These are phyloP conservation scores for Russula vinacea DNA, from an alignment of 768 basidiomycete genomes.

Conservation along the genomic window DNA sequence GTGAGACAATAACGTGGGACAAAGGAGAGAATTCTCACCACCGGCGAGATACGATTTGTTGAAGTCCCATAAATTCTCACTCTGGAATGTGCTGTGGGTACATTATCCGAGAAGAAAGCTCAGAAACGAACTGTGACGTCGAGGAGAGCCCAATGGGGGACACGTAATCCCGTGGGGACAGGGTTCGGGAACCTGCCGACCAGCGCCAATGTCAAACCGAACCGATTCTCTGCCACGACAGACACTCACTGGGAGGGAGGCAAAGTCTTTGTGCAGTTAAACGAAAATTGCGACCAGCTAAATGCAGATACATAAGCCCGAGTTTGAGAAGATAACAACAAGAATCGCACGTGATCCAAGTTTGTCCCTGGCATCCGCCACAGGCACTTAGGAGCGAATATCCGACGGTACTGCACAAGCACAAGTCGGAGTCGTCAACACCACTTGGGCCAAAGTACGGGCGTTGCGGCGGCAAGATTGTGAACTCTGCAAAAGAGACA, in stretches of 20 bases:
- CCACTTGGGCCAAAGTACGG: not conserved
- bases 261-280: not conserved
- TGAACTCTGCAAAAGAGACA: not conserved
- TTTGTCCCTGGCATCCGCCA: not conserved
- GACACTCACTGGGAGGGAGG: not conserved
- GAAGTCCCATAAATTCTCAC: too few relatives aligned
- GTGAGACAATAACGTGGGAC: too few relatives aligned
- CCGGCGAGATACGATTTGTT: too few relatives aligned
- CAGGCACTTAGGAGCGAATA: constrained; percentile 14
- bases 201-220: not conserved
- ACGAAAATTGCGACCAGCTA: not conserved
- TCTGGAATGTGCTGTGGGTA: too few relatives aligned
- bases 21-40: too few relatives aligned
- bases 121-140: not conserved
- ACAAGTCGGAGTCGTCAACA: not conserved
- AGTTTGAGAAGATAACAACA: not conserved
- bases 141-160: not conserved
- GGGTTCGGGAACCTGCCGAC: constrained; percentile 6
- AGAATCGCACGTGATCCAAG: constrained; percentile 1
- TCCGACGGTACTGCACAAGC: constrained; percentile 8
- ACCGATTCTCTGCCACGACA: not conserved
- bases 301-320: not conserved
- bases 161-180: not conserved
- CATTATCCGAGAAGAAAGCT: too few relatives aligned
- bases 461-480: not conserved